Base-by-base conservation (phyloP, 306 rosid species). In the Myrica gale region DNA sequence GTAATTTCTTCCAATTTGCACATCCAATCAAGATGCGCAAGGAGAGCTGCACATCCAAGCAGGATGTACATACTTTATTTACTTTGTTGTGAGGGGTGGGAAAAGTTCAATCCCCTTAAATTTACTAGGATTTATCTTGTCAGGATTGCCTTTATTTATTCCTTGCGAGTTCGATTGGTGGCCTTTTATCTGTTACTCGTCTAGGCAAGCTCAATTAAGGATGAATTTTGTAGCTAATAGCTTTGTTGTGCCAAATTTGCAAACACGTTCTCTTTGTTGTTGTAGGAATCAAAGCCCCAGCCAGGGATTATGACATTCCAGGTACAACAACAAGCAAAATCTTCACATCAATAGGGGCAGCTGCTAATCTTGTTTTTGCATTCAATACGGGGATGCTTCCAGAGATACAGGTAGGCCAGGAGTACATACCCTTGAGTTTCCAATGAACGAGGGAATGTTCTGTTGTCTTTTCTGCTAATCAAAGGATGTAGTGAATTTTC, bases 321-420 rank as follows among this genome's bases (percentile, higher is more conserved):
- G 99, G 97, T 57, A 66, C 90, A 56, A 16, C 82, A 8, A 71
- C 76, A 45, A 85, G 89, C 82, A 95, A 89, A 89, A 83, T 95
- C 79, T 92, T 92, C 76, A 88, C 99, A 43, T 86, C 96, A 13
- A 88, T 89, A 15, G 93, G 97, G 16, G 99, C 99, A 5, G 75
- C 90, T 80, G 99, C 99, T 17, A 95, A 86, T 85, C 96, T 95
- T 37, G 97, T 92, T 71, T 95, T 95, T 9, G 97, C 97, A 50
- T 95, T 84, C 71, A 95, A 95, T 77, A 92, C 99, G 2, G 99
- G 99, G 83, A 95, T 95, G 97, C 96, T 95, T 82, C 99, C 99
- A 13, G 99, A 95, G 83, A 95, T 95, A 80, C 99, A 95, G 96
- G 99, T 89, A 85, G 47, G 76, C 50, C 54, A 41, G 72, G 62